phyloP scores from a whole-genome alignment of 2,329 filamentous ascomycete genomes.

The Colletotrichum eleusines region DNA sequence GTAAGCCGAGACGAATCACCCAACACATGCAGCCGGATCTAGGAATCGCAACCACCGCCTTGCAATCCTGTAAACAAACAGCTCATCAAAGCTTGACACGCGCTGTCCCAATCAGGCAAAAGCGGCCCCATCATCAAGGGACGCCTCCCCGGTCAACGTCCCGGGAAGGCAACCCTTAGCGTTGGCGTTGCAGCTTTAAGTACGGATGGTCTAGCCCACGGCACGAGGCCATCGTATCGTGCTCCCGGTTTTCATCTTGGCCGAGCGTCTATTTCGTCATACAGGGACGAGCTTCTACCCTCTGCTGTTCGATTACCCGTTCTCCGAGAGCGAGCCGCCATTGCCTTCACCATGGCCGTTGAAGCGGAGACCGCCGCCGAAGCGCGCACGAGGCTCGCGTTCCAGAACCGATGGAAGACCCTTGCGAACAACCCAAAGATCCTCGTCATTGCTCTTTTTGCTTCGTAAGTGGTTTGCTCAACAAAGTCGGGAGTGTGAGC shows the following conservation, averaged over 20 bases:
- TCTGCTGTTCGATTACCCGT: not conserved
- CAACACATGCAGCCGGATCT: not conserved
- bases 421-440: slow-evolving; percentile 53
- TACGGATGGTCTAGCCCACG: slow-evolving; percentile 16
- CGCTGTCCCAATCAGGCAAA: slow-evolving; percentile 34
- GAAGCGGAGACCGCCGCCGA: slow-evolving; percentile 32
- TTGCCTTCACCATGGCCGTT: slow-evolving; percentile 18
- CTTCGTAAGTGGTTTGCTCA: slow-evolving; percentile 49
- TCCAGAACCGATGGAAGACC: slow-evolving; percentile 46
- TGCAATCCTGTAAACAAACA: slow-evolving; percentile 18
- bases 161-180: slow-evolving; percentile 35
- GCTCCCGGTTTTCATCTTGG: not conserved
- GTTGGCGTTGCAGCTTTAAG: slow-evolving; percentile 30
- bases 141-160: slow-evolving; percentile 12
- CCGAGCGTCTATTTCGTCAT: not conserved
- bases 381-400: slow-evolving; percentile 35
- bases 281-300: not conserved
- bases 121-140: slow-evolving; percentile 19
- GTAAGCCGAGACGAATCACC: not conserved
- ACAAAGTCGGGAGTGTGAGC: not conserved
- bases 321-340: not conserved
- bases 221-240: not conserved
- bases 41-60: slow-evolving; percentile 16
- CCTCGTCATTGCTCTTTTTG: slow-evolving; percentile 55
- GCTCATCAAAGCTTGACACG: slow-evolving; percentile 34